Percentiles rank a stretch among this genome's conserved stretches.
phyloP scores from a whole-genome alignment of 306 rosid genomes.

The Gillenia trifoliata region DNA sequence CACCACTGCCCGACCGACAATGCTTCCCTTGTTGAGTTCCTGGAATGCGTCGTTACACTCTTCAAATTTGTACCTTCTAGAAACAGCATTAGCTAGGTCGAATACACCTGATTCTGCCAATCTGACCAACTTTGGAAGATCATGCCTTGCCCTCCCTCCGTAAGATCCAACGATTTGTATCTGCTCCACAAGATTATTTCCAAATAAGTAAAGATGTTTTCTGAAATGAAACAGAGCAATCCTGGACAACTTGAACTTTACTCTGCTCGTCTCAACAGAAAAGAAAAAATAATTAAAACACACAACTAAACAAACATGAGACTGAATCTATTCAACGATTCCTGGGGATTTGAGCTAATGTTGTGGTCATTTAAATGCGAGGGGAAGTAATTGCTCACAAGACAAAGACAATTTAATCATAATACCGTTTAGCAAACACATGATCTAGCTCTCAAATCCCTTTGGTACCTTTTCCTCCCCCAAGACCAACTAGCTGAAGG shows the following conservation, averaged over 20 bases:
- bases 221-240: background rate
- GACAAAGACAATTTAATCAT: background rate
- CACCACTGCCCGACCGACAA: conserved; percentile 74
- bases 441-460: background rate
- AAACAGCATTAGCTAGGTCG: conserved; percentile 65
- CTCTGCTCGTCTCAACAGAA: background rate
- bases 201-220: background rate
- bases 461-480: background rate
- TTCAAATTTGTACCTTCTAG: conserved; percentile 75
- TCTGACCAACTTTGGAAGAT: conserved; percentile 84
- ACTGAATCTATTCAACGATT: background rate
- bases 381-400: background rate
- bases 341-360: background rate
- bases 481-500: background rate
- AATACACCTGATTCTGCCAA: conserved; percentile 85
- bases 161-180: conserved; percentile 83
- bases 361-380: background rate
- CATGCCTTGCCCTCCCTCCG: conserved; percentile 98
- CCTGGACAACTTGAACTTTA: background rate
- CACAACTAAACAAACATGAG: background rate
- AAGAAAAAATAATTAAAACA: too few relatives aligned
- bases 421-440: too few relatives aligned
- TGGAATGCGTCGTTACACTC: conserved; percentile 68
- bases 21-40: conserved; percentile 73
- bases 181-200: conserved; percentile 36